A percentile compares a stretch with the other conserved stretches of the same genome.
phyloP scores from a whole-genome alignment of 257 asterid genomes.

The Solanum chiquidenum region DNA sequence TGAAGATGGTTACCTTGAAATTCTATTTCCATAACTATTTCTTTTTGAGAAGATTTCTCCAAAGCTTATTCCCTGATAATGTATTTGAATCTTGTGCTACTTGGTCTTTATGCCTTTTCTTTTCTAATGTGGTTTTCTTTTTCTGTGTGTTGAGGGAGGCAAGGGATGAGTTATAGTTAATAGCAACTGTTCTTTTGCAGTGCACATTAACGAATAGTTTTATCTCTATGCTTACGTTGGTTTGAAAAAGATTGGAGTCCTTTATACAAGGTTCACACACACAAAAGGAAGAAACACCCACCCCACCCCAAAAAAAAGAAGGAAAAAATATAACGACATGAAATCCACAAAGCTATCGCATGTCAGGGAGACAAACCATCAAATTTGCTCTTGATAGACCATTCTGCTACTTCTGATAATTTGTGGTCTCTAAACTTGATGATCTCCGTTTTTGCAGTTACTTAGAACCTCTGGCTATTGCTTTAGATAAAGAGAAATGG shows the following conservation, averaged over 20 bases:
- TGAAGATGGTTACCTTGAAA: neutral
- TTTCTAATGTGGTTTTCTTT: neutral
- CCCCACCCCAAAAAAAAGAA: neutral
- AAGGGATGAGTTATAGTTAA: neutral
- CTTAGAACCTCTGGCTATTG: slow-evolving; percentile 83
- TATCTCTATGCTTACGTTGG: neutral
- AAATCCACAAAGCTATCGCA: neutral
- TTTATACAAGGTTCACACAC: neutral
- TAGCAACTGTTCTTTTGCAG: neutral
- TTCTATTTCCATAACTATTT: neutral
- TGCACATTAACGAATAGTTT: neutral
- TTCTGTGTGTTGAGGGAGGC: neutral
- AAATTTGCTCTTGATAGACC: neutral
- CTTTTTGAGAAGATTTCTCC: neutral
- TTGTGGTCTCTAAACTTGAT: slow-evolving; percentile 9
- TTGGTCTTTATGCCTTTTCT: neutral
- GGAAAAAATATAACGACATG: neutral
- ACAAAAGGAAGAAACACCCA: neutral
- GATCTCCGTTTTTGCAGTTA: slow-evolving; percentile 45
- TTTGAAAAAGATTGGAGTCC: neutral
- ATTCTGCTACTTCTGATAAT: neutral
- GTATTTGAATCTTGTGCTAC: neutral
- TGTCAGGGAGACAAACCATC: neutral
- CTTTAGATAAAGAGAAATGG: slow-evolving; percentile 89
- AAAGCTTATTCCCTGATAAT: neutral